Percentiles rank a stretch among this genome's conserved stretches.
Evolutionary conservation across 2,329 filamentous ascomycete species (phyloP).

Genomic region (Pyrenophora tritici-repentis): DNA sequence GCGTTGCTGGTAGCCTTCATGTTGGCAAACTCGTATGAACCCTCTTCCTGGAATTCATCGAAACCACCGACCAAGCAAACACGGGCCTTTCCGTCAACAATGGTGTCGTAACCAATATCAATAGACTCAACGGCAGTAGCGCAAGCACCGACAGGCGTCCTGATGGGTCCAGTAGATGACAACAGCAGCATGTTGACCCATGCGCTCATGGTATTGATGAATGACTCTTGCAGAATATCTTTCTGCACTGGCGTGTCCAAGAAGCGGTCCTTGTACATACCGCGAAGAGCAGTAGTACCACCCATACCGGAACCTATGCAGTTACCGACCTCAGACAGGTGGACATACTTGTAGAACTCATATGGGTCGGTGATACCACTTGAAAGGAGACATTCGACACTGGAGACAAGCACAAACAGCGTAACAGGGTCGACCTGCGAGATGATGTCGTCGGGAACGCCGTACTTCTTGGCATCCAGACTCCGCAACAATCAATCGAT

Average conservation of each 20-base stretch:
- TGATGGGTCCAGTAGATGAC: conserved; percentile 96
- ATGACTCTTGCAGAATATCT: conserved; percentile 98
- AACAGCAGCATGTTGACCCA: conserved; percentile 99
- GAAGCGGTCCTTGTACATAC: conserved; percentile 98
- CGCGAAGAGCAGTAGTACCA: conserved; percentile 86
- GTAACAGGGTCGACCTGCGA: conserved; percentile 96
- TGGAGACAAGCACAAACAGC: conserved; percentile 91
- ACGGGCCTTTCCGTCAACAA: conserved; percentile 96
- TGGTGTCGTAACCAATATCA: conserved; percentile 97
- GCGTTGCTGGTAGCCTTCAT: conserved; percentile 99
- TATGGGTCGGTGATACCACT: conserved; percentile 98
- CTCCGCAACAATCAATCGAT: too few relatives aligned
- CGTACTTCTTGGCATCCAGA: conserved; percentile 94
- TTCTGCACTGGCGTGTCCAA: conserved; percentile 97
- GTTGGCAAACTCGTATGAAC: conserved; percentile 99
- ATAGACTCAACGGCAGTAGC: conserved; percentile 96
- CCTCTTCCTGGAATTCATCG: conserved; percentile 98
- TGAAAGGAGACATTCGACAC: conserved; percentile 85
- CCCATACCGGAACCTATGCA: conserved; percentile 98
- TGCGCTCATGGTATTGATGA: conserved; percentile 99
- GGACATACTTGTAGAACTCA: conserved; percentile 99
- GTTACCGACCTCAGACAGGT: conserved; percentile 97
- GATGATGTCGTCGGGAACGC: conserved; percentile 96
- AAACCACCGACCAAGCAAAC: conserved; percentile 98
- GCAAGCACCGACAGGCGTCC: conserved; percentile 96